These are phyloP conservation scores for Coniochaeta sp. DNA, from an alignment of 2,329 filamentous ascomycete genomes.

Conservation along the genomic window DNA sequence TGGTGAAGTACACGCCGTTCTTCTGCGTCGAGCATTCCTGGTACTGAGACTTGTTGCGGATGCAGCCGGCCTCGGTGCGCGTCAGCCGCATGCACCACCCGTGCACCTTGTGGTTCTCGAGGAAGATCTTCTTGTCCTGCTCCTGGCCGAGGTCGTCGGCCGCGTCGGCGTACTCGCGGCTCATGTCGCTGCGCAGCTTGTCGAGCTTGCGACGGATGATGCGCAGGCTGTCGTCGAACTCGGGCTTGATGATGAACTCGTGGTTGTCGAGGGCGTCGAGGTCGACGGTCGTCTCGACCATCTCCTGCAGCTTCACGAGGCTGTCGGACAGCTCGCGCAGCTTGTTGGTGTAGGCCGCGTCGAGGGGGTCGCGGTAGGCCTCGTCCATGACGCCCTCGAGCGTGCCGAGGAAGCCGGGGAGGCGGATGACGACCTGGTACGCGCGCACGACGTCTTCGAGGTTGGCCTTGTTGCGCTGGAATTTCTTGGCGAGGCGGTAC, in stretches of 20 bases:
- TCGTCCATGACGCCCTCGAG: constrained; percentile 95
- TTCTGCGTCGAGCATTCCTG: constrained; percentile 97
- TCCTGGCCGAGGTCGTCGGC: constrained; percentile 82
- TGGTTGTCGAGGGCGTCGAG: constrained; percentile 92
- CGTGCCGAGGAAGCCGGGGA: constrained; percentile 84
- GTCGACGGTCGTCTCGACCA: constrained; percentile 98
- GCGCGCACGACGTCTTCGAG: constrained; percentile 92
- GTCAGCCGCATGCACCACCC: constrained; percentile 96
- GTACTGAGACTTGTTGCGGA: constrained; percentile 84
- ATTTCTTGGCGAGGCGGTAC: constrained; percentile 88
- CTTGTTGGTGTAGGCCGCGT: constrained; percentile 80
- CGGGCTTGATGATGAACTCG: constrained; percentile 97
- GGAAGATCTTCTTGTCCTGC: constrained; percentile 95
- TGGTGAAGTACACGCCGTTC: constrained; percentile 95
- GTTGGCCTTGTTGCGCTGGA: constrained; percentile 84
- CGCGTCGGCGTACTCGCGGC: constrained; percentile 69
- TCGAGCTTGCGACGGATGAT: constrained; percentile 91
- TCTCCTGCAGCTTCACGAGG: constrained; percentile 82
- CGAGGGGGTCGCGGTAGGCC: constrained; percentile 78
- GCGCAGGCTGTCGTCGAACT: constrained; percentile 84
- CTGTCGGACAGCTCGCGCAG: constrained; percentile 69
- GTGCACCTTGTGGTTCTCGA: constrained; percentile 92
- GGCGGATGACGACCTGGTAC: constrained; percentile 87
- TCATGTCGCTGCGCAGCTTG: constrained; percentile 74
- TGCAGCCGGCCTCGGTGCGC: constrained; percentile 82